Conservation (phyloP, 306 rosid genomes). For the Quercus parvula region DNA sequence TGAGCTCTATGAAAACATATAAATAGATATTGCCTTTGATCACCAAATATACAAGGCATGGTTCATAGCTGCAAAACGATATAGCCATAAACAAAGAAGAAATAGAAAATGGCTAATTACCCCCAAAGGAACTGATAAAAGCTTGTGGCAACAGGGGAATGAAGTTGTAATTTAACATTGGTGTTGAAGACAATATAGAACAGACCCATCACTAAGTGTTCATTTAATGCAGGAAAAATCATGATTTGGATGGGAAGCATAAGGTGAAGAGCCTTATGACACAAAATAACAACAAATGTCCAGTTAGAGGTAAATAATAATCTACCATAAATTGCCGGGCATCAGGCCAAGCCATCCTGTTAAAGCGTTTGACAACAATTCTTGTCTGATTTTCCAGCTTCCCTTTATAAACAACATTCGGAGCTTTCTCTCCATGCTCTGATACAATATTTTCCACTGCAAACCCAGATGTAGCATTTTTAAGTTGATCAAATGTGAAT, state of each 20-base stretch:
- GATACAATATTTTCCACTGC: slow-evolving; percentile 83
- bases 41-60: background rate
- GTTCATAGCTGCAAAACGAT: background rate
- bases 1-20: background rate
- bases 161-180: background rate
- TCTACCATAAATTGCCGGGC: slow-evolving; percentile 69
- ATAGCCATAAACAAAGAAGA: background rate
- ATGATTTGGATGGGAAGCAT: background rate
- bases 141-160: background rate
- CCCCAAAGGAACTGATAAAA: background rate
- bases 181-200: background rate
- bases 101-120: background rate
- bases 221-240: slow-evolving; percentile 10
- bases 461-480: slow-evolving; percentile 82
- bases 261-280: background rate
- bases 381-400: slow-evolving; percentile 76
- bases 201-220: background rate
- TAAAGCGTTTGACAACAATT: slow-evolving; percentile 75
- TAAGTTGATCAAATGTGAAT: slow-evolving; percentile 67
- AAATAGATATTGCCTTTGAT: background rate
- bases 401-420: slow-evolving; percentile 84
- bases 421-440: slow-evolving; percentile 89
- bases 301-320: background rate
- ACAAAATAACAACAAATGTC: background rate
- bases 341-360: slow-evolving; percentile 87